These are phyloP conservation scores for Patellaria atrata DNA, from an alignment of 495 filamentous ascomycete species.

Conservation along the genomic window DNA sequence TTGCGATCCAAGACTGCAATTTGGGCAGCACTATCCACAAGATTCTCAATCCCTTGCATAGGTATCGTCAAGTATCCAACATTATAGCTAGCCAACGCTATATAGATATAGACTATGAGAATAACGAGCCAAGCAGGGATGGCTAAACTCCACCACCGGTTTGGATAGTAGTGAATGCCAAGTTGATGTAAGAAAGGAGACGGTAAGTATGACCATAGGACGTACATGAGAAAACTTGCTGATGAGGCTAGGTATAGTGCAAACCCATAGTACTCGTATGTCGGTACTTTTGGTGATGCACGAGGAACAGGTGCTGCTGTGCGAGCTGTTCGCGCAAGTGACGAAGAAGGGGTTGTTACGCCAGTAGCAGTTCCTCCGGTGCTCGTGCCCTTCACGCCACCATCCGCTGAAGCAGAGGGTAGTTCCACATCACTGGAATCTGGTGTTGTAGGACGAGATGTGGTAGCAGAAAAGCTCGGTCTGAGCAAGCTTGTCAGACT, in stretches of 20 bases:
- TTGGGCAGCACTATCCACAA: constrained; percentile 81
- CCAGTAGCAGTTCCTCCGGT: constrained; percentile 29
- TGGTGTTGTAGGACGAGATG: constrained; percentile 80
- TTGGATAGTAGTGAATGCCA: constrained; percentile 92
- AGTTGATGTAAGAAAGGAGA: constrained; percentile 83
- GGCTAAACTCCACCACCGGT: constrained; percentile 93
- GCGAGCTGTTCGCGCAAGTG: constrained; percentile 47
- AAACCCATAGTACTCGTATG: constrained; percentile 98
- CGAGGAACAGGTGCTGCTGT: constrained; percentile 63
- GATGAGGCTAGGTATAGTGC: constrained; percentile 79
- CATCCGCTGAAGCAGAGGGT: constrained; percentile 32
- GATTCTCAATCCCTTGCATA: constrained; percentile 66
- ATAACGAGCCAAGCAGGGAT: constrained; percentile 84
- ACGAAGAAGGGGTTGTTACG: constrained; percentile 43
- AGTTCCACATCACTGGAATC: constrained; percentile 76
- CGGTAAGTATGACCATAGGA: constrained; percentile 89
- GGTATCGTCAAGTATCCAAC: constrained; percentile 73
- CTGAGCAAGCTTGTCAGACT: constrained; percentile 91
- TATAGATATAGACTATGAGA: constrained; percentile 79
- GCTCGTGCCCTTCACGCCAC: too few relatives aligned
- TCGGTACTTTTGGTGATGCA: constrained; percentile 83
- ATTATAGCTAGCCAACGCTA: constrained; percentile 86
- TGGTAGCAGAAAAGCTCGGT: constrained; percentile 46
- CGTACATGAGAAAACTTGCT: constrained; percentile 70
- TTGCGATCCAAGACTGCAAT: constrained; percentile 66